Base-by-base conservation (phyloP, 495 filamentous ascomycete species). In the Parathielavia hyrcaniae region DNA sequence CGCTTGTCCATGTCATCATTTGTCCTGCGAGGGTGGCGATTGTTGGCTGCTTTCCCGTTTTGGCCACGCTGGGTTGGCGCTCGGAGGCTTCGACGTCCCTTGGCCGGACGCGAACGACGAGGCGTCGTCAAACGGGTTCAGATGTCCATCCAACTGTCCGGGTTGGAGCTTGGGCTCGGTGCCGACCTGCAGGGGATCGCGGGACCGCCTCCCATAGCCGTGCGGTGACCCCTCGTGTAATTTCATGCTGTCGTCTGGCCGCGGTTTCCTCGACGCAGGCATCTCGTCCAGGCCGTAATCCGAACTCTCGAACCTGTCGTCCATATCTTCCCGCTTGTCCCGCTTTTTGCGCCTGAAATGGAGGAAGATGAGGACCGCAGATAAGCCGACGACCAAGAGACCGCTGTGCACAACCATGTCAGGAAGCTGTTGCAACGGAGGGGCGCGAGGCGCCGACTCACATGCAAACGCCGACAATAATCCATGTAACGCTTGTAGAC, bases 211-310 rank as follows among this genome's bases (percentile, higher is more conserved):
- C 20, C 48, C 49, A 22, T 53, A 50, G 34, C 30, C 43, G 34
- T 40, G 52, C 23, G 59, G 34, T 2, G 55, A 55, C 16, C 44
- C 52, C 35, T 54, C 46, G 8, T 40, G 45, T n/a, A 47, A 64
- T 19, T 52, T 64, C 13, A 52, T 30, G 0, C 50, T 44, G 39
- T 49, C 38, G 19, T 53, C 44, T 1, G 12, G 14, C 17, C 46
- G 56, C 5, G 44, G n/a, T 46, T 54, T 46, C 34, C 57, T 40
- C 12, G 26, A 26, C 19, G 22, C 43, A 14, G 59, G 58, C 13
- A 53, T 17, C 4, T 67, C 64, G 35, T 65, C 63, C 2, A 70
- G 58, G 8, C 67, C 67, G 41, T 68, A 70, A 44, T 70, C 67
- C 9, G 55, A 51, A 57, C 53, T 58, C 34, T 63, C 55, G 63